Base-by-base conservation (phyloP, 495 filamentous ascomycete species). In the Penicillium verhagenii region DNA sequence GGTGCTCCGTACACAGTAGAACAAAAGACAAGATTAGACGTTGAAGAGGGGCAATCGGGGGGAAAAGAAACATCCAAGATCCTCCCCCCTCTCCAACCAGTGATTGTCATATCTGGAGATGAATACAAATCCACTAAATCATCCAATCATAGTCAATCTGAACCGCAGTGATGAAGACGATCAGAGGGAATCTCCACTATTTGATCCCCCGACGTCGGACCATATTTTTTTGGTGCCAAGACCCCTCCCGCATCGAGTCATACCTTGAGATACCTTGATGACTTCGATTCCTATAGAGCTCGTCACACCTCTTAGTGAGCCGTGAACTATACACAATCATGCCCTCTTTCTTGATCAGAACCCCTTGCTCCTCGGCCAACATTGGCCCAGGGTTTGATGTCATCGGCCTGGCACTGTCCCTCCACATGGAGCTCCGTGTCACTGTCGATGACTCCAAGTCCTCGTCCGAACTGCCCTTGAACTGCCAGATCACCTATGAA, bases 351-450 rank as follows among this genome's bases (percentile, higher is more conserved):
- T 68, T 77, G 48, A 85, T 88, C 69, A 78, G 73, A 61, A 85
- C 78, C 16, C 92, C 92, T 39, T 96, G 91, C 76, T 96, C 92
- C 45, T 95, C 90, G 7, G 92, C 92, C 65, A 97, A 97, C 77
- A 96, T 97, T 65, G 92, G 87, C 39, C 94, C 94, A 25, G 94
- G 94, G 14, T 98, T 97, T 76, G 94, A 98, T 72, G 93, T 97
- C 63, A 92, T 97, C 70, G 94, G 94, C 50, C 82, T 98, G 50
- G 93, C 93, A 2, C 77, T 98, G 64, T 92, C 90, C 46, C 86
- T 96, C 66, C 91, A 88, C 72, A 87, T 97, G 44, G 91, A 96
- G 72, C 75, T 97, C 38, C 80, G 81, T 26, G 86, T 97, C 64
- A 87, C 81, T 23, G 72, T 94, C 55, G 79, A 89, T 66, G 66